Evolutionary conservation across 1,284 basidiomycete genomes (phyloP).

Genomic region (Inonotus hispidus): DNA sequence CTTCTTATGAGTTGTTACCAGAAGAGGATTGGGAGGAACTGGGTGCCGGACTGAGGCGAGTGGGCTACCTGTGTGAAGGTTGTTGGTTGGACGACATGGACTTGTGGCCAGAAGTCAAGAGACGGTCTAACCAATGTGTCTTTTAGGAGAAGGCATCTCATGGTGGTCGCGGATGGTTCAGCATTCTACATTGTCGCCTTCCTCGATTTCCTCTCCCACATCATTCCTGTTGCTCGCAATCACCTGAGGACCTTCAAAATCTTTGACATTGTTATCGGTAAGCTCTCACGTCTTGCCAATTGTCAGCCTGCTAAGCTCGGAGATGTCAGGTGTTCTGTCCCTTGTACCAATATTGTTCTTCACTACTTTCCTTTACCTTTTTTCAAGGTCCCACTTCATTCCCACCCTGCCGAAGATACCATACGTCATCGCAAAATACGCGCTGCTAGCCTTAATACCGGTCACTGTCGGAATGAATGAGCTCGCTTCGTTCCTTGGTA

Average conservation of each 20-base stretch:
- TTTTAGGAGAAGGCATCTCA: constrained; percentile 42
- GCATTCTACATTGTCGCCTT: constrained; percentile 53
- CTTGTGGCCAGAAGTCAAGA: background rate
- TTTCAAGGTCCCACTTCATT: constrained; percentile 44
- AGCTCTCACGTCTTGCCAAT: constrained; percentile 20
- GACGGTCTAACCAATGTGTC: background rate
- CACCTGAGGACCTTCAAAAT: constrained; percentile 33
- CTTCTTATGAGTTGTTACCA: constrained; percentile 3
- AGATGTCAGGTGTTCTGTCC: constrained; percentile 43
- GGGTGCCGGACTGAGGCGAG: background rate
- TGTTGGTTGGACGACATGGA: background rate
- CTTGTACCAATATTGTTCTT: constrained; percentile 54
- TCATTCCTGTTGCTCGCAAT: constrained; percentile 43
- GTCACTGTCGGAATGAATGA: constrained; percentile 49
- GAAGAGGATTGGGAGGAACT: background rate
- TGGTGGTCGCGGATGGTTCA: constrained; percentile 58
- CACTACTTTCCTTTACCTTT: constrained; percentile 47
- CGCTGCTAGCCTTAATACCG: constrained; percentile 50
- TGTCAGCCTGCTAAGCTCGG: constrained; percentile 15
- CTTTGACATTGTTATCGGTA: constrained; percentile 44
- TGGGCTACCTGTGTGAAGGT: background rate
- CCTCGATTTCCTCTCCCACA: constrained; percentile 54
- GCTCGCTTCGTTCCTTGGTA: constrained; percentile 59
- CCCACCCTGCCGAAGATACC: constrained; percentile 46
- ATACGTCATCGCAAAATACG: constrained; percentile 38